A percentile compares a stretch with the other conserved stretches of the same genome.
phyloP scores from a whole-genome alignment of 805 yeast species.

The Kuraishia hungarica region DNA sequence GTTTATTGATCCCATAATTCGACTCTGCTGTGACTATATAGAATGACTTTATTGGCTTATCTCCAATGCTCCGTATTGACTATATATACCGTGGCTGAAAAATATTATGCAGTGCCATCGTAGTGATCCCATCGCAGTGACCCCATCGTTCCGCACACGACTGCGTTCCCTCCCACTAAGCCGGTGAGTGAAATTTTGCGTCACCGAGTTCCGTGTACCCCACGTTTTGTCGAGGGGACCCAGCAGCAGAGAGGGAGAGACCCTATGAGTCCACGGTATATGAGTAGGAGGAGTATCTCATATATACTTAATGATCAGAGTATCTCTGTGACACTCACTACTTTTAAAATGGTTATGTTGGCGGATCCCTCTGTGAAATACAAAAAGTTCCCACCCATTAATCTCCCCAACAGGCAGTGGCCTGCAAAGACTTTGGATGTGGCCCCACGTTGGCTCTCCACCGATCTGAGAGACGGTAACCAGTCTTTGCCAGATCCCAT shows the following conservation, averaged over 20 bases:
- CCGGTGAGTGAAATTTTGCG: background rate
- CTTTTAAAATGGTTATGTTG: constrained; percentile 35
- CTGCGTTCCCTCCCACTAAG: background rate
- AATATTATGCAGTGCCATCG: background rate
- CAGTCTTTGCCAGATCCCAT: constrained; percentile 79
- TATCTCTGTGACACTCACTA: too few relatives aligned
- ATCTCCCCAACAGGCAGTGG: constrained; percentile 61
- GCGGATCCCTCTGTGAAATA: constrained; percentile 63
- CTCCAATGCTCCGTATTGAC: background rate
- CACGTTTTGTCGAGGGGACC: background rate
- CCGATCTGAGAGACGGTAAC: constrained; percentile 76
- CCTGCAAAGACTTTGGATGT: constrained; percentile 56
- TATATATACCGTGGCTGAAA: background rate
- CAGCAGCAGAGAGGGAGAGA: background rate
- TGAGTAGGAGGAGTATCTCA: too few relatives aligned
- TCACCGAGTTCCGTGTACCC: background rate
- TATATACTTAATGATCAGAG: too few relatives aligned
- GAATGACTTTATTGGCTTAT: background rate
- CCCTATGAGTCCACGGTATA: too few relatives aligned
- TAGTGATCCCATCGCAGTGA: background rate
- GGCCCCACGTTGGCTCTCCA: constrained; percentile 76
- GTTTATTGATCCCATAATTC: constrained; percentile 12
- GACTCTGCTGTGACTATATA: background rate
- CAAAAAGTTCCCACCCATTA: constrained; percentile 43
- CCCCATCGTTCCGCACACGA: constrained; percentile 1